Evolutionary conservation across 352 stramenopile species (phyloP).

Genomic region (Phytopythium aichiense): DNA sequence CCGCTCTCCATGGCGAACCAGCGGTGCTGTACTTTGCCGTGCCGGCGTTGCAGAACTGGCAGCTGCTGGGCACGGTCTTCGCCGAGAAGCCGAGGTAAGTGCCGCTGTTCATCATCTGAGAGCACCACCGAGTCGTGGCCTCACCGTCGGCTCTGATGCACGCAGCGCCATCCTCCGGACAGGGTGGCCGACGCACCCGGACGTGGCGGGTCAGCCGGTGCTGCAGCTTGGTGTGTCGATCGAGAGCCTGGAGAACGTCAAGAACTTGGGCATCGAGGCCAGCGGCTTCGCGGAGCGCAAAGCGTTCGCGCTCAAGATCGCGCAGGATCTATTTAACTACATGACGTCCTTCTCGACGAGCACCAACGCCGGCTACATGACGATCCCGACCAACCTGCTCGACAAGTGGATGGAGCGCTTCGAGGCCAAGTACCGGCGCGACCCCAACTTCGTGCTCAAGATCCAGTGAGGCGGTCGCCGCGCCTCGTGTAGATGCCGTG

Average conservation of each 20-base stretch:
- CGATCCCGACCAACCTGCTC: slow-evolving; percentile 89
- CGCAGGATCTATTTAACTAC: slow-evolving; percentile 90
- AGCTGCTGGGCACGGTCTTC: slow-evolving; percentile 67
- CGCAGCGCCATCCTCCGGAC: slow-evolving; percentile 60
- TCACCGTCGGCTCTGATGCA: neutral
- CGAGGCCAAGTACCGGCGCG: slow-evolving; percentile 79
- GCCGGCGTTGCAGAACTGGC: slow-evolving; percentile 64
- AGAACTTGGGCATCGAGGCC: slow-evolving; percentile 69
- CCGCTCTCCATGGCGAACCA: slow-evolving; percentile 6
- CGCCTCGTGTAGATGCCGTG: too few relatives aligned
- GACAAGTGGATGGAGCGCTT: slow-evolving; percentile 91
- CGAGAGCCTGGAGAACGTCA: slow-evolving; percentile 67
- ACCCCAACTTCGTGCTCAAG: slow-evolving; percentile 93
- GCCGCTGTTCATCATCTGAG: neutral
- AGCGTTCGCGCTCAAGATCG: slow-evolving; percentile 90
- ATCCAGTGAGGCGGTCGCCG: slow-evolving; percentile 12
- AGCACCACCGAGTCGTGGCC: neutral
- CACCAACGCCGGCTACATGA: slow-evolving; percentile 75
- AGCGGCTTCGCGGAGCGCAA: slow-evolving; percentile 64
- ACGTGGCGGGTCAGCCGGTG: slow-evolving; percentile 47
- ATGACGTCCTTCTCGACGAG: slow-evolving; percentile 86
- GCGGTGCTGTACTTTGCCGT: slow-evolving; percentile 73
- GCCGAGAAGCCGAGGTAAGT: slow-evolving; percentile 45
- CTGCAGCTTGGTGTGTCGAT: slow-evolving; percentile 70
- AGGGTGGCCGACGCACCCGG: slow-evolving; percentile 57